Conservation (phyloP, 306 rosid genomes). For the Cicer arietinum region DNA sequence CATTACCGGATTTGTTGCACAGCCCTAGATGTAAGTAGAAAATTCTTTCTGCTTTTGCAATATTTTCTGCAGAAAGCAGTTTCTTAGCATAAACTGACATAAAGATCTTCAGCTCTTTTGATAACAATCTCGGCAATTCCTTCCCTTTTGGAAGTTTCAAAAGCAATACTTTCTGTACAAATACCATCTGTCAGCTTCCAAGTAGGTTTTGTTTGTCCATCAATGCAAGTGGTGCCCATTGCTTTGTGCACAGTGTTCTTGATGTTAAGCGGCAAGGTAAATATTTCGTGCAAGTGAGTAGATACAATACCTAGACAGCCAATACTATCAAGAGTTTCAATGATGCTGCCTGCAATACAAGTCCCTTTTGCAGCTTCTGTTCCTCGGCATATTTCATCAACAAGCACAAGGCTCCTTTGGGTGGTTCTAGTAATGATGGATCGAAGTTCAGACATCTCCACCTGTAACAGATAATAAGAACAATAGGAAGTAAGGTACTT, state of each 20-base stretch:
- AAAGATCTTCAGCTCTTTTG: slow-evolving; percentile 78
- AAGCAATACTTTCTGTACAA: slow-evolving; percentile 94
- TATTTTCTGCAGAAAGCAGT: slow-evolving; percentile 42
- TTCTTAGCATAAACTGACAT: slow-evolving; percentile 63
- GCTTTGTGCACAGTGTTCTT: slow-evolving; percentile 74
- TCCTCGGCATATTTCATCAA: slow-evolving; percentile 98
- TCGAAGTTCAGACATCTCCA: slow-evolving; percentile 94
- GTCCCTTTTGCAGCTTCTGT: slow-evolving; percentile 97
- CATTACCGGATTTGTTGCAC: too few species aligned
- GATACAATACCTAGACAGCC: slow-evolving; percentile 95
- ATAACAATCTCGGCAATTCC: slow-evolving; percentile 76
- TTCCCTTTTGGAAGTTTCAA: slow-evolving; percentile 91
- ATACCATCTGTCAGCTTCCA: slow-evolving; percentile 83
- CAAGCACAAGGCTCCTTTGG: slow-evolving; percentile 83
- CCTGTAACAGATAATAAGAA: slow-evolving; percentile 57
- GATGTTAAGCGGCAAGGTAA: slow-evolving; percentile 69
- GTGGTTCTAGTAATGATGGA: slow-evolving; percentile 73
- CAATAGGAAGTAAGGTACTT: slow-evolving; percentile 29
- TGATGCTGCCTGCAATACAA: slow-evolving; percentile 92
- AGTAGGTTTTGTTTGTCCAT: slow-evolving; percentile 81
- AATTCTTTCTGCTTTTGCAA: slow-evolving; percentile 43
- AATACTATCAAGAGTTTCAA: slow-evolving; percentile 75
- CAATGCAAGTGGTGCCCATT: slow-evolving; percentile 71
- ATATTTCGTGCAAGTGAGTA: slow-evolving; percentile 93
- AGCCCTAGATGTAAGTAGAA: slow-evolving; percentile 34